These are phyloP conservation scores for Coemansia sp. DNA, from an alignment of 192 early-diverging fungal species.

Conservation along the genomic window DNA sequence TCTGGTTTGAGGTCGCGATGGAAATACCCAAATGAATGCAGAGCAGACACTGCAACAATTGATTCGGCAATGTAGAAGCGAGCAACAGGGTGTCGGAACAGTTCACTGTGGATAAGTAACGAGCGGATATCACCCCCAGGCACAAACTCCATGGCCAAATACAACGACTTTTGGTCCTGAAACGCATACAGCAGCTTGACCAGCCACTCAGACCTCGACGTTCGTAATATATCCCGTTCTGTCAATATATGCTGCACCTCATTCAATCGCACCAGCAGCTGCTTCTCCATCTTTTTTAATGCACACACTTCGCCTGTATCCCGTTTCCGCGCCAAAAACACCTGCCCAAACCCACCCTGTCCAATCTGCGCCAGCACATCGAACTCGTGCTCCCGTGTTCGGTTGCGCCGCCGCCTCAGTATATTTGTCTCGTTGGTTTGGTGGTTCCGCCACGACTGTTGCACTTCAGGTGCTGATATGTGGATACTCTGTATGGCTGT, in stretches of 20 bases:
- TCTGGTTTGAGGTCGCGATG: conserved; percentile 56
- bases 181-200: conserved; percentile 90
- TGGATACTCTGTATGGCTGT: conserved; percentile 45
- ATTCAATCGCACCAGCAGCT: conserved; percentile 60
- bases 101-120: too few species aligned
- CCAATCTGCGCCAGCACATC: conserved; percentile 70
- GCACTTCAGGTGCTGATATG: conserved; percentile 35
- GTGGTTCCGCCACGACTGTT: conserved; percentile 46
- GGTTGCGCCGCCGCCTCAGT: conserved; percentile 67
- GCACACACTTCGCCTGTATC: conserved; percentile 71
- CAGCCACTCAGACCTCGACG: conserved; percentile 73
- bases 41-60: conserved; percentile 71
- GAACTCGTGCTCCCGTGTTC: conserved; percentile 67
- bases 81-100: too few species aligned
- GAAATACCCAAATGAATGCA: conserved; percentile 75
- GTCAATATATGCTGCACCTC: conserved; percentile 74
- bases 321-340: conserved; percentile 69
- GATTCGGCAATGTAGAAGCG: conserved; percentile 90
- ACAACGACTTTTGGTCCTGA: conserved; percentile 71
- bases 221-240: conserved; percentile 74
- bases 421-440: conserved; percentile 57
- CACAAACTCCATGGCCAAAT: conserved; percentile 78
- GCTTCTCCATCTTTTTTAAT: conserved; percentile 77
- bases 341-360: conserved; percentile 79
- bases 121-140: too few species aligned